A percentile compares a stretch with the other conserved stretches of the same genome.
Conservation (phyloP, 2,329 filamentous ascomycete species). For the Pyrenochaeta sp. region DNA sequence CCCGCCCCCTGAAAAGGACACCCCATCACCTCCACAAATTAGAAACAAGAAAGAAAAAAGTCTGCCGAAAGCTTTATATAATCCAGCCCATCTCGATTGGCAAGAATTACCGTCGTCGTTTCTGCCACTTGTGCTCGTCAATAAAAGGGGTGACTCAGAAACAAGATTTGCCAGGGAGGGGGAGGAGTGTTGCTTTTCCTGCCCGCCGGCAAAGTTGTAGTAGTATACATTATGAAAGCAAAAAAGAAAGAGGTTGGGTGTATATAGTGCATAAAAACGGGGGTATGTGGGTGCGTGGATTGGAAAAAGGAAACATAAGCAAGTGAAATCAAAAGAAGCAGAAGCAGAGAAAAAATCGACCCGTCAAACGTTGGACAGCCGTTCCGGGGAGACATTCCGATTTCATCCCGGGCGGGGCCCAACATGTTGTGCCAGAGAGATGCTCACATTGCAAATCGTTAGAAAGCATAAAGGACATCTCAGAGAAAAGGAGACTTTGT, state of each 20-base stretch:
- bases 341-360: constrained; percentile 8
- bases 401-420: too few relatives aligned
- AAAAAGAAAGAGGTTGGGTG: too few relatives aligned
- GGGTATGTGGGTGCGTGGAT: constrained; percentile 16
- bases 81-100: too few relatives aligned
- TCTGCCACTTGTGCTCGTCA: too few relatives aligned
- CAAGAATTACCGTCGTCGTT: too few relatives aligned
- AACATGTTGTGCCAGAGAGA: constrained; percentile 20
- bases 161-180: too few relatives aligned
- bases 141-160: too few relatives aligned
- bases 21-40: background rate
- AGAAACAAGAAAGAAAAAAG: constrained; percentile 6
- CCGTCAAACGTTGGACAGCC: too few relatives aligned
- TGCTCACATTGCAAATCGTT: constrained; percentile 29
- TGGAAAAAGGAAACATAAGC: background rate
- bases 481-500: constrained; percentile 17
- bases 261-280: constrained; percentile 1
- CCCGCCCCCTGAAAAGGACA: background rate
- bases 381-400: too few relatives aligned
- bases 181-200: too few relatives aligned
- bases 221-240: constrained; percentile 21
- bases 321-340: constrained; percentile 3
- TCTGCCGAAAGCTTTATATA: too few relatives aligned
- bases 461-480: constrained; percentile 33
- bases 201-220: constrained; percentile 1